Percentiles rank a stretch among this genome's conserved stretches.
Evolutionary conservation across 2,329 filamentous ascomycete species (phyloP).

Genomic region (Aspergillus unguis): DNA sequence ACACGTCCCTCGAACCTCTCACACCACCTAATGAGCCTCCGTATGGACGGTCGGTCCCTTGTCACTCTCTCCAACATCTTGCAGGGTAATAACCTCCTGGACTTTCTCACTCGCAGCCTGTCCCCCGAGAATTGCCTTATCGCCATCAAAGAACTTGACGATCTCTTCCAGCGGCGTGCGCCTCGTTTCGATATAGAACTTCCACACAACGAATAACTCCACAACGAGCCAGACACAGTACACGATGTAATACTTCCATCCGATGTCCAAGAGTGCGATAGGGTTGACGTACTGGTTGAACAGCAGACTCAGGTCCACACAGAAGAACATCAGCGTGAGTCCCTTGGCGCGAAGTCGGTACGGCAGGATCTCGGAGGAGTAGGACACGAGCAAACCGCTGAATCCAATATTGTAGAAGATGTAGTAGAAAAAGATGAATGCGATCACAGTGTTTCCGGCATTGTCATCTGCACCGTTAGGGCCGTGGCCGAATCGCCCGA

Average conservation of each 20-base stretch:
- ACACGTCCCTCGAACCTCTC: not conserved
- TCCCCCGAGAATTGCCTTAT: constrained; percentile 2
- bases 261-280: constrained; percentile 29
- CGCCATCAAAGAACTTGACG: constrained; percentile 33
- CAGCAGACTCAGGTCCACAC: constrained; percentile 25
- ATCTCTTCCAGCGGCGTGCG: constrained; percentile 34
- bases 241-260: constrained; percentile 40
- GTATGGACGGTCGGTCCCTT: not conserved
- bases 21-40: not conserved
- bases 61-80: not conserved
- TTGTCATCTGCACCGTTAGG: constrained; percentile 24
- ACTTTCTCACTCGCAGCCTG: constrained; percentile 5
- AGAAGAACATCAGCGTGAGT: constrained; percentile 38
- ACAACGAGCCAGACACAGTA: constrained; percentile 35
- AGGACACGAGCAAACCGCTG: constrained; percentile 30
- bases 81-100: not conserved
- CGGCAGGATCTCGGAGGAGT: constrained; percentile 50
- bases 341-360: constrained; percentile 51
- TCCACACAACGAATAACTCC: constrained; percentile 34
- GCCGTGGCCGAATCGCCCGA: constrained; percentile 31
- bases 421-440: constrained; percentile 37
- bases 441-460: constrained; percentile 29
- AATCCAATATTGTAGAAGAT: constrained; percentile 35
- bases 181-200: constrained; percentile 36
- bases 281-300: constrained; percentile 38